Conservation (phyloP, 441 rosid species). For the Adansonia madagascariensis region DNA sequence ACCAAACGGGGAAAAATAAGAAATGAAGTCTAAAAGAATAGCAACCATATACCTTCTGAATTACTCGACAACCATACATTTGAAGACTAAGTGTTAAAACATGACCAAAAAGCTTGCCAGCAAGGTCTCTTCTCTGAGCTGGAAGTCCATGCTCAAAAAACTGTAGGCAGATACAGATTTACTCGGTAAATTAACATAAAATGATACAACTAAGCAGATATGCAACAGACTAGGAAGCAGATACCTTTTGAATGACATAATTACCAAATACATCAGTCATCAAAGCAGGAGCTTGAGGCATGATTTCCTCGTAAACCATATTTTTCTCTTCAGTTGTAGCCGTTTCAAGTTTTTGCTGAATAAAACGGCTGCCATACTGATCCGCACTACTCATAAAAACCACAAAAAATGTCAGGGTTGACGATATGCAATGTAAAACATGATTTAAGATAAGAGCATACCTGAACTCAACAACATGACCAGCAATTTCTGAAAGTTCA, state of each 20-base stretch:
- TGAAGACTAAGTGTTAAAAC: conserved; percentile 77
- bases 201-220: not conserved
- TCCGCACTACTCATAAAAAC: conserved; percentile 58
- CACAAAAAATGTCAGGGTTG: conserved; percentile 1
- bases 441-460: conserved; percentile 26
- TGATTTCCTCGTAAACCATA: conserved; percentile 83
- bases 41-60: conserved; percentile 57
- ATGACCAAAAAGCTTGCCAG: conserved; percentile 63
- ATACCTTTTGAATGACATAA: conserved; percentile 91
- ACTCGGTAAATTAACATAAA: not conserved
- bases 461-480: conserved; percentile 94
- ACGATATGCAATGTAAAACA: not conserved
- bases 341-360: conserved; percentile 91
- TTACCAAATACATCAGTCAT: conserved; percentile 95
- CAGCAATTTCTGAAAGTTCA: conserved; percentile 75
- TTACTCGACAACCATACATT: conserved; percentile 89
- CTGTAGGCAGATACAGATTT: conserved; percentile 38
- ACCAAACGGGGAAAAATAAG: not conserved
- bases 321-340: conserved; percentile 76
- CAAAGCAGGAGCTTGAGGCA: conserved; percentile 76
- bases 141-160: conserved; percentile 86
- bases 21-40: not conserved
- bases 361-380: conserved; percentile 90
- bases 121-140: conserved; percentile 73
- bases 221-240: conserved; percentile 10